Percentiles rank a stretch among this genome's conserved stretches.
These are phyloP conservation scores for Mycena sp. DNA, from an alignment of 1,284 basidiomycete genomes.

Conservation along the genomic window DNA sequence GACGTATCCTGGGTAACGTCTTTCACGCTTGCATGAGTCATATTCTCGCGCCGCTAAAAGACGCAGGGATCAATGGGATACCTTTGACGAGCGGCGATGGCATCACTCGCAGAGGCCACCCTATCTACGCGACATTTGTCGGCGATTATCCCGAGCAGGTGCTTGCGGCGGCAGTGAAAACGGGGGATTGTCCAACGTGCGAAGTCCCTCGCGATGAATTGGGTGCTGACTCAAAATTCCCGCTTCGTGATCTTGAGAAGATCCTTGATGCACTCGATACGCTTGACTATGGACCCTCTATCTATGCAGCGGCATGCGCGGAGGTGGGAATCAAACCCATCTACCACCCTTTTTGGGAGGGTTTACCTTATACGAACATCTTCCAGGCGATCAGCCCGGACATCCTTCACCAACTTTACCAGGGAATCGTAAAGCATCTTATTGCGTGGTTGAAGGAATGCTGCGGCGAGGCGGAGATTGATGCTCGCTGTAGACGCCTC, in stretches of 20 bases:
- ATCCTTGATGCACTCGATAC: slow-evolving; percentile 22
- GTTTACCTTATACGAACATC: too few species aligned
- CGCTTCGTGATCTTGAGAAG: slow-evolving; percentile 13
- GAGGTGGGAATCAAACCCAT: too few species aligned
- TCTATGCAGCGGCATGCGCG: slow-evolving; percentile 32
- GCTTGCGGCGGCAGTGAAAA: too few species aligned
- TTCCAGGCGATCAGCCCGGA: slow-evolving; percentile 56
- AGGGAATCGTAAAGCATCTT: slow-evolving; percentile 43
- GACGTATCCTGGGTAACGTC: slow-evolving; percentile 40
- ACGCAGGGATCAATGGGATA: neutral
- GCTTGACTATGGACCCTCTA: slow-evolving; percentile 17
- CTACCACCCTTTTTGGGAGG: too few species aligned
- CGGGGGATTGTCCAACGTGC: too few species aligned
- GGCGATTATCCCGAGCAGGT: too few species aligned
- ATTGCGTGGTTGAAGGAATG: slow-evolving; percentile 33
- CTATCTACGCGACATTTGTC: too few species aligned
- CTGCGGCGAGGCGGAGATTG: slow-evolving; percentile 32
- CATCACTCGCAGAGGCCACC: neutral
- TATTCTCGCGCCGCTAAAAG: neutral
- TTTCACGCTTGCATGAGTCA: slow-evolving; percentile 2
- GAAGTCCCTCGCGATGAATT: too few species aligned
- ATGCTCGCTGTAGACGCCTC: too few species aligned
- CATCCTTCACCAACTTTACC: slow-evolving; percentile 52
- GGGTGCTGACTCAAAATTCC: slow-evolving; percentile 1
- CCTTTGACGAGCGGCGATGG: neutral